Evolutionary conservation across 140 eudicot species (phyloP).

Genomic region (Bidens hawaiensis): DNA sequence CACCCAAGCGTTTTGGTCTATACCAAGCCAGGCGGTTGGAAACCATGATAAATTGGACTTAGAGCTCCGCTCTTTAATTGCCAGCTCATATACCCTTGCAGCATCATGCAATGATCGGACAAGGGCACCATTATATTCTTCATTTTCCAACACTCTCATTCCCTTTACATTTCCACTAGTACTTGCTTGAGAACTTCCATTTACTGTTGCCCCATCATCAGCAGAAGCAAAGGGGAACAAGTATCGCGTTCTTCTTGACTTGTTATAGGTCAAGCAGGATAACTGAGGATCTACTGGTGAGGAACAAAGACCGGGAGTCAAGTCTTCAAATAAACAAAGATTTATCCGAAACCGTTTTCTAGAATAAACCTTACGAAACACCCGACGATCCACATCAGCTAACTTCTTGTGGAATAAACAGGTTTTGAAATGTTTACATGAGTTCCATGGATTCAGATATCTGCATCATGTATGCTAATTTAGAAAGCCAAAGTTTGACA

Average conservation of each 20-base stretch:
- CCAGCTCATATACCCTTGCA: constrained; percentile 75
- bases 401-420: constrained; percentile 38
- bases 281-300: constrained; percentile 21
- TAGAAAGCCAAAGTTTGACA: background rate
- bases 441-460: constrained; percentile 46
- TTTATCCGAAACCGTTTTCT: constrained; percentile 39
- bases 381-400: no score
- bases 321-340: constrained; percentile 35
- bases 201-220: constrained; percentile 70
- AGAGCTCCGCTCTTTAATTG: constrained; percentile 52
- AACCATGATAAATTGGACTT: constrained; percentile 67
- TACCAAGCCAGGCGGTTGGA: constrained; percentile 87
- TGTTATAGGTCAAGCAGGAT: background rate
- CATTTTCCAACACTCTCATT: constrained; percentile 47
- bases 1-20: constrained; percentile 69
- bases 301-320: constrained; percentile 26
- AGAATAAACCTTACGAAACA: constrained; percentile 33
- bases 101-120: constrained; percentile 78
- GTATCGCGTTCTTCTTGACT: constrained; percentile 37
- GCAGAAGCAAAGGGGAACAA: constrained; percentile 57
- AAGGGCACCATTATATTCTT: constrained; percentile 56
- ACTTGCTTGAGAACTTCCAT: constrained; percentile 60
- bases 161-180: constrained; percentile 48
- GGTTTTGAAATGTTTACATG: constrained; percentile 43
- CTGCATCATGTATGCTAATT: constrained; percentile 46